Percentiles rank a stretch among this genome's conserved stretches.
phyloP scores from a whole-genome alignment of 2,329 filamentous ascomycete genomes.

The Clonostachys rhizophaga region DNA sequence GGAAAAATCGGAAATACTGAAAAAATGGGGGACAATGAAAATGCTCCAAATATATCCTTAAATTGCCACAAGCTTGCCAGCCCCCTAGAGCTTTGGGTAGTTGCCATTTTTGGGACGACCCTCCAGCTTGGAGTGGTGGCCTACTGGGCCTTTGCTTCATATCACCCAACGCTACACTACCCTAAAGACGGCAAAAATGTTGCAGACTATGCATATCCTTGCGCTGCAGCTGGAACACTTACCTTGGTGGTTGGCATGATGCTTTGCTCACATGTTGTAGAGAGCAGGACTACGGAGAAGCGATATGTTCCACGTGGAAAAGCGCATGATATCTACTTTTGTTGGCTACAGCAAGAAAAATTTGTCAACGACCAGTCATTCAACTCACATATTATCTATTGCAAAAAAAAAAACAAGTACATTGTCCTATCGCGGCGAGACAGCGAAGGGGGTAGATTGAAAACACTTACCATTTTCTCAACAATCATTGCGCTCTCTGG shows the following conservation, averaged over 20 bases:
- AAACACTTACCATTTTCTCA: constrained; percentile 3
- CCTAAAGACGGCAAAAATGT: constrained; percentile 5
- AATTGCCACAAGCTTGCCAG: neutral
- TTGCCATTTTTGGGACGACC: constrained; percentile 9
- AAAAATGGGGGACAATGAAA: too few species aligned
- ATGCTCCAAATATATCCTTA: neutral
- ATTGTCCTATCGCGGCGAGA: neutral
- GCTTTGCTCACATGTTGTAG: constrained; percentile 21
- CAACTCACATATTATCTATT: constrained; percentile 13
- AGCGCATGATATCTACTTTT: too few species aligned
- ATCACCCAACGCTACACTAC: constrained; percentile 5
- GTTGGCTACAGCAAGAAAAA: constrained; percentile 20
- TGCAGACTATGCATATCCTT: constrained; percentile 4
- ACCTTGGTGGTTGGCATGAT: constrained; percentile 16
- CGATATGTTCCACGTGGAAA: constrained; percentile 1
- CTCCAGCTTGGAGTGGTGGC: constrained; percentile 14
- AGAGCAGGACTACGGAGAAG: constrained; percentile 17
- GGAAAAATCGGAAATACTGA: too few species aligned
- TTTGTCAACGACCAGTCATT: constrained; percentile 20
- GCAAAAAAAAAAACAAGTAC: neutral
- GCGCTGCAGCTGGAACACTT: constrained; percentile 15
- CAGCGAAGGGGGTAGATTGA: neutral
- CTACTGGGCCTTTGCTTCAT: constrained; percentile 3
- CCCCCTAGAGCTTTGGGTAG: neutral
- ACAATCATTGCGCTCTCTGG: constrained; percentile 11